Evolutionary conservation across 192 early-diverging fungal species (phyloP).

Genomic region (Tieghemiomyces parasiticus): DNA sequence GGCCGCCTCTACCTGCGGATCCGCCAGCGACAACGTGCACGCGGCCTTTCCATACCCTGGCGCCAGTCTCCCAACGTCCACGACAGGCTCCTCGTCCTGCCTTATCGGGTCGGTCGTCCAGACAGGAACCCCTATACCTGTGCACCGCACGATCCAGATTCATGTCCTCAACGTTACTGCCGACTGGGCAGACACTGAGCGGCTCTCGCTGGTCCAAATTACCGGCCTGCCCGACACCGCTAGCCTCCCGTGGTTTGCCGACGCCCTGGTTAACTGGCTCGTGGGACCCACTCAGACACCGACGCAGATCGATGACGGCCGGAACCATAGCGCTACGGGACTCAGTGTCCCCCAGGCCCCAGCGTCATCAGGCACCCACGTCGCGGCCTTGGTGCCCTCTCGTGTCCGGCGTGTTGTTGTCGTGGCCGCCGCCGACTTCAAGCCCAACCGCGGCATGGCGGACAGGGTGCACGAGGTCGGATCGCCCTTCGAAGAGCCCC

Average conservation of each 20-base stretch:
- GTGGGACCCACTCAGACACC: neutral
- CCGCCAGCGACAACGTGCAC: neutral
- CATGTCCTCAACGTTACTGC: constrained; percentile 10
- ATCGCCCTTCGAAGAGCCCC: constrained; percentile 4
- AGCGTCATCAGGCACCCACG: no score
- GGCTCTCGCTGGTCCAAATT: constrained; percentile 10
- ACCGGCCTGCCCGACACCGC: constrained; percentile 4
- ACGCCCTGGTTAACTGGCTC: constrained; percentile 7
- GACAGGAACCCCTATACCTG: no score
- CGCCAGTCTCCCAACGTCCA: neutral
- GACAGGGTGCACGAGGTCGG: constrained; percentile 4
- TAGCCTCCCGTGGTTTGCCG: constrained; percentile 10
- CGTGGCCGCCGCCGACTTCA: constrained; percentile 10
- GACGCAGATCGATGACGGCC: no score
- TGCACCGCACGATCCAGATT: constrained; percentile 2
- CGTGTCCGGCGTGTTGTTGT: constrained; percentile 5
- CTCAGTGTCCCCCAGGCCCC: neutral
- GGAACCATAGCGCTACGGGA: no score
- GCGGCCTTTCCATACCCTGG: constrained; percentile 4
- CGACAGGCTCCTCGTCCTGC: constrained; percentile 3
- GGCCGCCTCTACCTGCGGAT: no score
- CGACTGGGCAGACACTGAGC: constrained; percentile 10
- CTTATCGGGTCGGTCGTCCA: no score
- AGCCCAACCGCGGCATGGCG: constrained; percentile 6
- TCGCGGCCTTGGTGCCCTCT: neutral